Base-by-base conservation (phyloP, 371 early-diverging fungal genomes). In the Entomophthora muscae region DNA sequence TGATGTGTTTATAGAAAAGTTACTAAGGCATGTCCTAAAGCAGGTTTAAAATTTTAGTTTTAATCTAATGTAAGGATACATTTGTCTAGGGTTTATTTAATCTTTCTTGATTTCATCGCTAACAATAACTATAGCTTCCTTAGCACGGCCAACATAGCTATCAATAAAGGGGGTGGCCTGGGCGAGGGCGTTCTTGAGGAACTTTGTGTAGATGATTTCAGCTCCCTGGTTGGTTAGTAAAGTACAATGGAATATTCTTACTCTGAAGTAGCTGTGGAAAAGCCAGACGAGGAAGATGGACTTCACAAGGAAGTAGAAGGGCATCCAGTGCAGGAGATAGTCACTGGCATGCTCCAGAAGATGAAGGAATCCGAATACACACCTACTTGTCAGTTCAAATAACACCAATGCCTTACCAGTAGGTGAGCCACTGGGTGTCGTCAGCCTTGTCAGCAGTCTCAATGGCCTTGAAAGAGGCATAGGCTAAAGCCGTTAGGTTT, bases 291-390 rank as follows among this genome's bases (percentile, higher is more conserved):
- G 75, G 64, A 92, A 74, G n/a, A 80, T 68, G n/a, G 91, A 84
- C 82, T 96, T 96, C 80, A 91, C 78, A 64, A 84, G 70, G 74
- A 87, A 94, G 79, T 93, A 96, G 76, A 95, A 88, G 59, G 93
- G 91, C 70, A 91, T 73, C 93, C 93, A 94, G 76, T 84, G 85
- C 63, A 89, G 74, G 21, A 93, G 62, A 60, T 83, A 63, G 63
- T 90, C 89, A 63, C 82, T 76, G 71, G 92, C 92, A 77, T 85
- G 90, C 78, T 93, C 94, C 63, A 82, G 52, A 42, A 88, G 72
- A 66, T 85, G 85, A 53, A 90, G 71, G 71, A 90, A 81, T 30
- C 88, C 93, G 72, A 85, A 89, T 13, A 95, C 91, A 27, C 42
- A 42, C 42, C 42, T 42, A 10, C 10, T 10, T 42, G 17, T 42